Conservation (phyloP, 2,329 filamentous ascomycete genomes). For the Lasiodiplodia citricola region DNA sequence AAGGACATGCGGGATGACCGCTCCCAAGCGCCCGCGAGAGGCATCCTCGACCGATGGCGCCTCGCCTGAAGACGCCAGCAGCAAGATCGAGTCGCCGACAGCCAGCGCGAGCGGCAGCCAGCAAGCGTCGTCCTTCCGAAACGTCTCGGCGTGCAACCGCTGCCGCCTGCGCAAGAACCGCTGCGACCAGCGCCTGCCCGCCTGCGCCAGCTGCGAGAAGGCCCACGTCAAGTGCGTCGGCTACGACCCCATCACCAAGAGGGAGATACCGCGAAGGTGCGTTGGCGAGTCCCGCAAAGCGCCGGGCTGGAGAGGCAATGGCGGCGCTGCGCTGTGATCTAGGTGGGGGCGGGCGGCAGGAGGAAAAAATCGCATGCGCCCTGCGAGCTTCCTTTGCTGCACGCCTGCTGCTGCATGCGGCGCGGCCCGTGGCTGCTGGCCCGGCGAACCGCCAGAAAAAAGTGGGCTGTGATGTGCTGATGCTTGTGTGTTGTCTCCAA, state of each 20-base stretch:
- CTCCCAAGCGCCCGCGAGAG: slow-evolving; percentile 46
- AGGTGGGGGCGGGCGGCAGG: slow-evolving; percentile 23
- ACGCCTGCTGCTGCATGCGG: slow-evolving; percentile 25
- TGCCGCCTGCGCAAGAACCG: slow-evolving; percentile 92
- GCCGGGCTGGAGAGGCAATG: neutral
- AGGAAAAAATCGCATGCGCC: slow-evolving; percentile 17
- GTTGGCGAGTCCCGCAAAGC: slow-evolving; percentile 29
- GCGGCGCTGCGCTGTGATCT: neutral
- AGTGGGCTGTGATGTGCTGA: slow-evolving; percentile 29
- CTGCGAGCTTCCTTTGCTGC: slow-evolving; percentile 16
- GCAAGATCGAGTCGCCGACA: slow-evolving; percentile 40
- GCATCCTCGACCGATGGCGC: slow-evolving; percentile 42
- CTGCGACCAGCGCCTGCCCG: slow-evolving; percentile 90
- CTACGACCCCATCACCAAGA: slow-evolving; percentile 95
- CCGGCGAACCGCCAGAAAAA: slow-evolving; percentile 4
- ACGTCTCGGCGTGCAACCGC: slow-evolving; percentile 90
- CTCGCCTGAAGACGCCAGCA: slow-evolving; percentile 16
- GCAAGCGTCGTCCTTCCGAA: slow-evolving; percentile 46
- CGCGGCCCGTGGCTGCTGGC: slow-evolving; percentile 19
- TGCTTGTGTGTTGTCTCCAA: slow-evolving; percentile 27
- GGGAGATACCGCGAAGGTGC: slow-evolving; percentile 82
- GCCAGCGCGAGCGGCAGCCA: slow-evolving; percentile 31
- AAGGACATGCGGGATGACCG: slow-evolving; percentile 40
- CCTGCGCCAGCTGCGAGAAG: slow-evolving; percentile 91
- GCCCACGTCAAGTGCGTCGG: slow-evolving; percentile 90